Evolutionary conservation across 192 early-diverging fungal species (phyloP), one percentile per base, ranked within the genome.

Genomic region (Martensiomyces pterosporus): DNA sequence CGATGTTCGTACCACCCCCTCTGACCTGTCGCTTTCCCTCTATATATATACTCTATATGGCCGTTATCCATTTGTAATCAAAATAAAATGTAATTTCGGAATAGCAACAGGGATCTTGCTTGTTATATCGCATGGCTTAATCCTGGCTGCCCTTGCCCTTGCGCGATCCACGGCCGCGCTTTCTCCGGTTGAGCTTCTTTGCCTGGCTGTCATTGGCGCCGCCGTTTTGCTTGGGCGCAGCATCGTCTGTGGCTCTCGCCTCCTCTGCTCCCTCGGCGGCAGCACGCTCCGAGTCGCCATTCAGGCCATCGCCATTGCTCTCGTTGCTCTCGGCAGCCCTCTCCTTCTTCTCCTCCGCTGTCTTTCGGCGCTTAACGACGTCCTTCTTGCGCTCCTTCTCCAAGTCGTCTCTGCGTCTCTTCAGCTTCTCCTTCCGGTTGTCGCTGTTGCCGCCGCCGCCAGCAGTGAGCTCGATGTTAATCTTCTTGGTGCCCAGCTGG

Each of bases 391-490:
- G 51, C 44, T 72, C 68, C 35, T 65, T 50, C 5, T 72, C 68
- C 19, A 72, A 44, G n/a, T 65, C 57, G 14, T 60, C 54, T 9
- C 68, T 38, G 5, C 62, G 60, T 23, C 45, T 42, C 39, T 72
- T 51, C 18, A 72, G 34, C 47, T 72, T 72, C 10, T 64, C 36
- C 23, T 40, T 60, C 33, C 68, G 68, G 3, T 46, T 42, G n/a
- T 47, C 49, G 52, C 61, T 84, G 46, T 80, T 80, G 36, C 85
- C 85, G 39, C 85, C 85, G 24, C 84, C 84, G 33, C 85, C 85
- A 23, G 78, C 85, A 24, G 85, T 87, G 43, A 87, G 49, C 56
- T 87, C 85, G 25, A 87, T 82, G 52, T 84, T 87, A 43, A 86
- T 83, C 27, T 81, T 80, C 55, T 81, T 67, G 38, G 74, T 60